These are phyloP conservation scores for Fusarium sp. DNA, from an alignment of 2,329 filamentous ascomycete species.

Conservation along the genomic window DNA sequence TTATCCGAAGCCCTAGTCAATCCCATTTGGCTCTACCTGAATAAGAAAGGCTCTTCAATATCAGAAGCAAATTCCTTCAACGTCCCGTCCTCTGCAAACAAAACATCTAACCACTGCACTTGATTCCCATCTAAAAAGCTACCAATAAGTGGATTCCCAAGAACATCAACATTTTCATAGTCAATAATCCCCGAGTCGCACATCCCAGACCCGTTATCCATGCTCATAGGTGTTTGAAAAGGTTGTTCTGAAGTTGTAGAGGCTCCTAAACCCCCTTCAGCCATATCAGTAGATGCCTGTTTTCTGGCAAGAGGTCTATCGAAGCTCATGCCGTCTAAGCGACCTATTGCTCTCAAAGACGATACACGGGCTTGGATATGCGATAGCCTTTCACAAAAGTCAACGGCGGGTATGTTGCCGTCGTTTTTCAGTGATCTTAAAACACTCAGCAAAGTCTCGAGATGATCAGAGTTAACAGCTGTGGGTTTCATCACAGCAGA, in stretches of 20 bases:
- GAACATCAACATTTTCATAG: constrained; percentile 42
- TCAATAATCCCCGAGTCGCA: constrained; percentile 13
- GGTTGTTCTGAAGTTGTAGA: background rate
- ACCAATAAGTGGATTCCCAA: constrained; percentile 47
- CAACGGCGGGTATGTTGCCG: constrained; percentile 49
- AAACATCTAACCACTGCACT: constrained; percentile 45
- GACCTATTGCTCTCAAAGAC: constrained; percentile 27
- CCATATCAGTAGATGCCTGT: background rate
- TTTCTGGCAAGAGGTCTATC: background rate
- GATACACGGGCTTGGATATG: constrained; percentile 45
- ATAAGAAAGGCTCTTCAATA: constrained; percentile 48
- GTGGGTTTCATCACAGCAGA: constrained; percentile 52
- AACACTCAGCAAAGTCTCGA: constrained; percentile 50
- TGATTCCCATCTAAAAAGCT: constrained; percentile 49
- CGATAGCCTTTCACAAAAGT: constrained; percentile 50
- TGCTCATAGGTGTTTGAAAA: constrained; percentile 18
- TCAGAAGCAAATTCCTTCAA: constrained; percentile 47
- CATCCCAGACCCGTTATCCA: background rate
- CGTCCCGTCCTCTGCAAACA: constrained; percentile 47
- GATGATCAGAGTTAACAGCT: constrained; percentile 45
- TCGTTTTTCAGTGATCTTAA: constrained; percentile 50
- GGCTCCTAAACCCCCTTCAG: background rate
- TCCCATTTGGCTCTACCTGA: constrained; percentile 7
- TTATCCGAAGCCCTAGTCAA: background rate
- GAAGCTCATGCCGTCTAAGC: constrained; percentile 17